Percentiles rank a stretch among this genome's conserved stretches.
These are phyloP conservation scores for Aquilaria sinensis DNA, from an alignment of 345 rosid genomes.

Conservation along the genomic window DNA sequence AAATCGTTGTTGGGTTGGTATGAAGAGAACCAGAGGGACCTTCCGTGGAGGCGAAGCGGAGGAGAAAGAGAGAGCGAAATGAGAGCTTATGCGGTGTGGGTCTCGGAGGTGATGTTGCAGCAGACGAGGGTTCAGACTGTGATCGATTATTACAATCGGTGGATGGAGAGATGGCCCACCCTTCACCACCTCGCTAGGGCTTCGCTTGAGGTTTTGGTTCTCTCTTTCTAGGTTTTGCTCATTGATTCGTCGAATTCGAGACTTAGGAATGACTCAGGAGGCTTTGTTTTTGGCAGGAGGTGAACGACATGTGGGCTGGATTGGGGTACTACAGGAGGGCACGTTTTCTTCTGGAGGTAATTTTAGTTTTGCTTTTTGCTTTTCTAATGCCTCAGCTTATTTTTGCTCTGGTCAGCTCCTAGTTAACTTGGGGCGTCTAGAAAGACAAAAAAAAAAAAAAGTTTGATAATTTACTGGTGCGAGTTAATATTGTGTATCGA, in stretches of 20 bases:
- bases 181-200: conserved; percentile 65
- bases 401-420: neutral
- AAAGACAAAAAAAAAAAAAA: neutral
- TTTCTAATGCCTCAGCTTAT: neutral
- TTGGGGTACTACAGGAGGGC: conserved; percentile 91
- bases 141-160: conserved; percentile 73
- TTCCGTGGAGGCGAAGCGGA: conserved; percentile 66
- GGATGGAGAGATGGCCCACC: conserved; percentile 94
- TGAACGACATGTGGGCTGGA: conserved; percentile 98
- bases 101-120: conserved; percentile 94
- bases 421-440: neutral
- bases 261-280: neutral
- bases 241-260: neutral
- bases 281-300: conserved; percentile 51
- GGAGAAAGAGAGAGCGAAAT: conserved; percentile 29
- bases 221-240: neutral
- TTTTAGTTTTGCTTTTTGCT: neutral
- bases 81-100: conserved; percentile 90
- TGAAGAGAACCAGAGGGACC: conserved; percentile 58
- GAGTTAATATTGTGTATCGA: neutral
- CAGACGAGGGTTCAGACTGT: conserved; percentile 96
- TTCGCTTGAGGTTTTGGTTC: conserved; percentile 60
- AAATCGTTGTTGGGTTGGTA: conserved; percentile 60
- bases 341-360: conserved; percentile 85
- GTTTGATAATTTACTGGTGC: neutral